Conservation (phyloP, 148 eudicot species). For the Nepenthes mirabilis region DNA sequence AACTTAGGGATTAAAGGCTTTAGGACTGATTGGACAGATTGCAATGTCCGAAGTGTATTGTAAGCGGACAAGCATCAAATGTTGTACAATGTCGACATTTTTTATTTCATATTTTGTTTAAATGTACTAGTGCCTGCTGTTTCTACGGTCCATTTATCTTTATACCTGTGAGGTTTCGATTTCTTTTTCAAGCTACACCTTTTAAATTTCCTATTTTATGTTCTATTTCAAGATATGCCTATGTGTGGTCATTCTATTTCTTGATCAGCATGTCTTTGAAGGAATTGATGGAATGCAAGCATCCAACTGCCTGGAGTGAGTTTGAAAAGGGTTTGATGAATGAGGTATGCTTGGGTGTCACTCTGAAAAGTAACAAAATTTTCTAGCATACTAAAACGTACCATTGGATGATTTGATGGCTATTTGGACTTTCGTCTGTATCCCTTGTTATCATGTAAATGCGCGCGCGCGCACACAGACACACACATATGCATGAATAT, state of each 20-base stretch:
- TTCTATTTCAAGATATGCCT: not conserved
- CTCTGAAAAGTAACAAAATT: no score
- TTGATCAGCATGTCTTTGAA: slow-evolving; percentile 70
- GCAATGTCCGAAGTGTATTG: no score
- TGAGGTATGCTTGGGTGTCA: slow-evolving; percentile 39
- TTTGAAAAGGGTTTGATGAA: slow-evolving; percentile 75
- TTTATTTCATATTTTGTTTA: no score
- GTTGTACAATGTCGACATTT: no score
- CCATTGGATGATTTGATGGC: not conserved
- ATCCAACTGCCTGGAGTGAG: slow-evolving; percentile 90
- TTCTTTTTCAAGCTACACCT: not conserved
- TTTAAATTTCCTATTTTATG: not conserved
- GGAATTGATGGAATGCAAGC: slow-evolving; percentile 76
- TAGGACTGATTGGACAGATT: no score
- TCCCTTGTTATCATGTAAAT: not conserved
- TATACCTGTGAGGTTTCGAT: not conserved
- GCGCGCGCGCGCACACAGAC: fast-evolving
- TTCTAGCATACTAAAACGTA: not conserved
- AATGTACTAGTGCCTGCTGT: no score
- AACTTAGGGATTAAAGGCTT: no score
- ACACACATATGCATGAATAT: no score
- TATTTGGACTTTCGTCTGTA: not conserved
- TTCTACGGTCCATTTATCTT: no score
- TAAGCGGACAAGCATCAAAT: no score
- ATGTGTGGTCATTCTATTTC: slow-evolving; percentile 10